Conservation (phyloP, 345 rosid species). For the Streptanthus diversifolius region DNA sequence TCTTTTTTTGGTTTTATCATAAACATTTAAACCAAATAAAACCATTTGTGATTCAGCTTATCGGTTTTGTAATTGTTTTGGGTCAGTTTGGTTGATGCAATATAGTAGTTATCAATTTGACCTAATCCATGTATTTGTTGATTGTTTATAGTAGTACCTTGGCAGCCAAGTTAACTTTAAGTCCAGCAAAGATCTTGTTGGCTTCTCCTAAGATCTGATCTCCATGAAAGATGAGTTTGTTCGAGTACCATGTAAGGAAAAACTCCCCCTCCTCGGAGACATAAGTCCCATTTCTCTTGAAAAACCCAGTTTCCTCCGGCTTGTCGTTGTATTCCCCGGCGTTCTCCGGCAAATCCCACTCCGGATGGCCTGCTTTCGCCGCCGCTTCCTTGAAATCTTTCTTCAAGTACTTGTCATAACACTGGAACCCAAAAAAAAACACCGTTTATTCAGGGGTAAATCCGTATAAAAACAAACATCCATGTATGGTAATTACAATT, state of each 20-base stretch:
- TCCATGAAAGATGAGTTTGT: slow-evolving; percentile 65
- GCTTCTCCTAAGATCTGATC: slow-evolving; percentile 79
- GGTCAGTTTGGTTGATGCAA: too few relatives aligned
- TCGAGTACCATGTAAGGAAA: slow-evolving; percentile 79
- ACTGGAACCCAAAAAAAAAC: slow-evolving; percentile 38
- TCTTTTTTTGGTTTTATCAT: too few relatives aligned
- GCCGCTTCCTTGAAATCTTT: slow-evolving; percentile 67
- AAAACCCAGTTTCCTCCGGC: slow-evolving; percentile 61
- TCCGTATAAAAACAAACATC: background rate
- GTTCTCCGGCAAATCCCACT: slow-evolving; percentile 73
- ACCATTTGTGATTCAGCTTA: too few relatives aligned
- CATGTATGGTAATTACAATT: background rate
- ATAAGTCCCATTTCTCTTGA: slow-evolving; percentile 57
- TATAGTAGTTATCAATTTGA: too few relatives aligned
- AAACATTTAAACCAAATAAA: too few relatives aligned
- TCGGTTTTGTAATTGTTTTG: too few relatives aligned
- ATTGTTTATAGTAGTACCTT: slow-evolving; percentile 42
- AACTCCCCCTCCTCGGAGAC: slow-evolving; percentile 55
- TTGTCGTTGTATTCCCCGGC: slow-evolving; percentile 67
- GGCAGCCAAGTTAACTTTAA: slow-evolving; percentile 75
- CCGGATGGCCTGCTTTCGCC: slow-evolving; percentile 58
- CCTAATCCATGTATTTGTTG: background rate
- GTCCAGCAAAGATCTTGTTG: slow-evolving; percentile 61
- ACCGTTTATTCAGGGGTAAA: background rate
- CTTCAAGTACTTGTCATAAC: slow-evolving; percentile 64